A percentile compares a stretch with the other conserved stretches of the same genome.
Conservation (phyloP, 305 asterid species). For the Fraxinus paxiana region DNA sequence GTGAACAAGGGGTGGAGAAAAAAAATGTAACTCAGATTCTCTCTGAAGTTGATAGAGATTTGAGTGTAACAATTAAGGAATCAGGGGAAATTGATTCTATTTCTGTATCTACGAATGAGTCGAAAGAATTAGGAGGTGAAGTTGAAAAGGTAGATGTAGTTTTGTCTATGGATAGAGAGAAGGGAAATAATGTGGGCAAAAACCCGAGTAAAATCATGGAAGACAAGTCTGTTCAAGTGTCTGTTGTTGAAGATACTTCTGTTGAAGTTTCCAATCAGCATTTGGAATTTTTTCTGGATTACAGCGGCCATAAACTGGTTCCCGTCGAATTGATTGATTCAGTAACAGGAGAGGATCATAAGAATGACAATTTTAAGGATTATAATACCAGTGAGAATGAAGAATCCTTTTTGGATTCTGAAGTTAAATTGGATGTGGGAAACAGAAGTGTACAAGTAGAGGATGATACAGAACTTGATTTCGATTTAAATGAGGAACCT, state of each 20-base stretch:
- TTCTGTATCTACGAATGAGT: slow-evolving; percentile 2
- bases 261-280: slow-evolving; percentile 33
- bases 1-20: slow-evolving; percentile 12
- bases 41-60: slow-evolving; percentile 18
- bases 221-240: slow-evolving; percentile 40
- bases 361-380: slow-evolving; percentile 1
- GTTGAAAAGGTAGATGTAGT: not conserved
- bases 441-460: slow-evolving; percentile 8
- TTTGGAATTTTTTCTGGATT: slow-evolving; percentile 46
- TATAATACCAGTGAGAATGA: not conserved
- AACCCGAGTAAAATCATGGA: slow-evolving; percentile 15
- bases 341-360: slow-evolving; percentile 31
- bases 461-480: slow-evolving; percentile 16
- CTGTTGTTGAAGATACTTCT: slow-evolving; percentile 22
- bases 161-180: not conserved
- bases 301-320: slow-evolving; percentile 34
- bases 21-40: slow-evolving; percentile 22
- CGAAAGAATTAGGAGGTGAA: not conserved
- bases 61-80: slow-evolving; percentile 10
- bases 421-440: not conserved
- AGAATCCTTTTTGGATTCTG: slow-evolving; percentile 8
- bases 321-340: slow-evolving; percentile 43
- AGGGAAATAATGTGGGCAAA: not conserved
- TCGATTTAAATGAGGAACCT: slow-evolving; percentile 17
- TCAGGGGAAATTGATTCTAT: slow-evolving; percentile 12